These are phyloP conservation scores for Candida morakotiae DNA, from an alignment of 805 yeast genomes.

Conservation along the genomic window DNA sequence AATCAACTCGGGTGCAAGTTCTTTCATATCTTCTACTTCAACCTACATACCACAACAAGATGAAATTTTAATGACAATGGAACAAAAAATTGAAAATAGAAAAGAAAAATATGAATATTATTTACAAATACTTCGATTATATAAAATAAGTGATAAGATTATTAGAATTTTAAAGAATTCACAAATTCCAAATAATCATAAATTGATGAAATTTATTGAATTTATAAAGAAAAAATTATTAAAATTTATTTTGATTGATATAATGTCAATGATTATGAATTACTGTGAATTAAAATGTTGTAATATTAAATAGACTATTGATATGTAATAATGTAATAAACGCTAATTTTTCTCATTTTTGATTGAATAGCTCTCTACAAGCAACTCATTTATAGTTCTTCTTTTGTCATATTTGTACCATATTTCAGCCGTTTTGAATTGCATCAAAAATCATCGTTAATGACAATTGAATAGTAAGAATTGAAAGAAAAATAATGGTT, in stretches of 20 bases:
- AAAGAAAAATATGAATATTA: conserved; percentile 33
- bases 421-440: too few relatives aligned
- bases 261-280: conserved; percentile 29
- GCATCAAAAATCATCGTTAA: too few relatives aligned
- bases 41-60: not conserved
- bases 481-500: too few relatives aligned
- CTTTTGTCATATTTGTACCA: too few relatives aligned
- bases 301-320: not conserved
- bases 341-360: too few relatives aligned
- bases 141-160: conserved; percentile 12
- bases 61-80: conserved; percentile 9
- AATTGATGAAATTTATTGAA: conserved; percentile 26
- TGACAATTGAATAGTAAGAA: too few relatives aligned
- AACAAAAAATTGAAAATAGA: conserved; percentile 27
- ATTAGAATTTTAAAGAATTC: conserved; percentile 4
- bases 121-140: conserved; percentile 20
- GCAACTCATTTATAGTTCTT: too few relatives aligned
- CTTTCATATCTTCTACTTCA: conserved; percentile 3
- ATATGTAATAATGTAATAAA: too few relatives aligned
- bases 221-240: conserved; percentile 31
- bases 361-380: too few relatives aligned
- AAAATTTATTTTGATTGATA: conserved; percentile 34
- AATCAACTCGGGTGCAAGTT: conserved; percentile 4
- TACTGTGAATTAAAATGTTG: conserved; percentile 22
- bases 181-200: conserved; percentile 6